Evolutionary conservation across 176 grass and related monocot species (phyloP), one percentile per base, ranked within the genome.

Genomic region (Musa itinerans): DNA sequence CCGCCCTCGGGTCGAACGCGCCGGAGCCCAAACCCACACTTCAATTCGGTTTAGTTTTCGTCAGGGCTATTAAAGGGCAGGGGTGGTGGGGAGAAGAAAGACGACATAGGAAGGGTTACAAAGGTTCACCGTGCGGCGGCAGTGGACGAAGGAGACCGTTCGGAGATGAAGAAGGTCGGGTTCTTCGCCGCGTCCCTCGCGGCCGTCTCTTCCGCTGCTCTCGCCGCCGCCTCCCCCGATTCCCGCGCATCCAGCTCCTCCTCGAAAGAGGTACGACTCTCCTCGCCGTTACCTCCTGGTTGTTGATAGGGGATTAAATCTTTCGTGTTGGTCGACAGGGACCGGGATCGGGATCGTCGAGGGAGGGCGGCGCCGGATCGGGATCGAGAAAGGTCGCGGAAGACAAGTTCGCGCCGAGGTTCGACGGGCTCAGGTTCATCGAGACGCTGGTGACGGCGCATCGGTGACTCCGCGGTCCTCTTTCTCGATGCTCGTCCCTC

Each of bases 371-470:
- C 10, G 17, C 4, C 8, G 67, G 29, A 48, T 75, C 53, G 24
- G 13, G 13, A 43, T 34, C 54, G 54, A 58, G 54, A 43, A 61
- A 8, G 73, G 54, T 2, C 4, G 55, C 1, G 23, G 26, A 75
- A 6, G 54, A 75, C 5, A 75, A 75, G 24, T 75, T 61, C n/a
- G 25, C 54, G 24, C 73, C 73, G 16, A 75, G 73, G 14, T 75
- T 75, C 11, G 73, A 75, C 26, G 73, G 73, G 26, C 23, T 75
- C 11, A 29, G 73, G 27, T 75, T 75, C 27, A 63, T 77, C 34
- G 75, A 53, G 49, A 65, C 59, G 11, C 59, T 77, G 48, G 61
- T 77, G 12, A 77, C 59, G n/a, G 75, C 61, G 19, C 75, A 77
- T 52, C 43, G 75, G 54, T 77, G 75, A 64, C 21, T 15, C 14